Percentiles rank a stretch among this genome's conserved stretches.
Conservation (phyloP, 2,329 filamentous ascomycete genomes). For the Phialophora verrucosa region DNA sequence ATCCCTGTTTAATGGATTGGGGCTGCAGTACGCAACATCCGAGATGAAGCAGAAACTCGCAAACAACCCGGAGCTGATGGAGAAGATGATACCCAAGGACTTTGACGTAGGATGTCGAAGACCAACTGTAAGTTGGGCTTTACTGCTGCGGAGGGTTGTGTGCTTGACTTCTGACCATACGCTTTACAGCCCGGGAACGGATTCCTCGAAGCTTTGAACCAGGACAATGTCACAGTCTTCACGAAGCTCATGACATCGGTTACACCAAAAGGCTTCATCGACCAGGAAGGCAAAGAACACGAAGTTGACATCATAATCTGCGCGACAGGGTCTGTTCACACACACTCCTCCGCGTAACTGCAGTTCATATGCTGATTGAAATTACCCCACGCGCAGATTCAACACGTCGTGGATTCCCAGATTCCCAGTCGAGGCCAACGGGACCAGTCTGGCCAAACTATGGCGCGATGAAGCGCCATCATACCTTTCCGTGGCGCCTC, state of each 20-base stretch:
- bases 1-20: not conserved
- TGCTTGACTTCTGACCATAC: not conserved
- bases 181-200: slow-evolving; percentile 34
- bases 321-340: slow-evolving; percentile 24
- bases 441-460: slow-evolving; percentile 37
- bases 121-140: slow-evolving; percentile 46
- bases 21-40: not conserved
- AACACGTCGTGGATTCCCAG: slow-evolving; percentile 41
- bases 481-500: slow-evolving; percentile 5
- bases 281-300: slow-evolving; percentile 23
- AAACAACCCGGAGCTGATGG: not conserved
- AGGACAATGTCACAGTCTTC: slow-evolving; percentile 54
- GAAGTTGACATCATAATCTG: slow-evolving; percentile 35
- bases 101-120: slow-evolving; percentile 51
- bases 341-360: not conserved
- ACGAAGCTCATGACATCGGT: slow-evolving; percentile 45
- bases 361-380: not conserved
- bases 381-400: slow-evolving; percentile 37
- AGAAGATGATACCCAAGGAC: slow-evolving; percentile 33
- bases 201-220: slow-evolving; percentile 41
- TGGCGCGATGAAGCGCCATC: not conserved
- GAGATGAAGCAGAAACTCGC: slow-evolving; percentile 8
- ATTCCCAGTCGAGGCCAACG: slow-evolving; percentile 34
- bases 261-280: slow-evolving; percentile 22
- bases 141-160: not conserved